A percentile compares a stretch with the other conserved stretches of the same genome.
Evolutionary conservation across 495 filamentous ascomycete species (phyloP).

Genomic region (Corynascus novoguineensis): DNA sequence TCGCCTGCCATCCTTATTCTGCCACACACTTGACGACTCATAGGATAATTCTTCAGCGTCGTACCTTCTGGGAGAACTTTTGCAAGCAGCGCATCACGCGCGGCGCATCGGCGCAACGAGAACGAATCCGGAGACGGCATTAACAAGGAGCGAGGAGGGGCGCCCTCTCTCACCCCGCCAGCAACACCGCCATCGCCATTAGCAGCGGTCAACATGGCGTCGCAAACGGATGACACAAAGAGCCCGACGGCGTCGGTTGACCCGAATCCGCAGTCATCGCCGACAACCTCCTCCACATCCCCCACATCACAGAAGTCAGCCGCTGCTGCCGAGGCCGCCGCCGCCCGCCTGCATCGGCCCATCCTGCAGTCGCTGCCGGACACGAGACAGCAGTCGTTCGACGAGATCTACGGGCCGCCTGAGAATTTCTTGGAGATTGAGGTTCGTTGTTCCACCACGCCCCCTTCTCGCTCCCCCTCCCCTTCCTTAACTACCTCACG

Average conservation of each 20-base stretch:
- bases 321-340: slow-evolving; percentile 28
- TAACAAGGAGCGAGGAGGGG: neutral
- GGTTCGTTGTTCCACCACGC: slow-evolving; percentile 45
- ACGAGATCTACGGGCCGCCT: slow-evolving; percentile 97
- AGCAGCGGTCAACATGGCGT: slow-evolving; percentile 4
- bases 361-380: slow-evolving; percentile 79
- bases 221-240: slow-evolving; percentile 10
- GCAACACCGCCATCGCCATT: neutral
- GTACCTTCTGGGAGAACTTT: neutral
- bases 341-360: slow-evolving; percentile 44
- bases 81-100: neutral
- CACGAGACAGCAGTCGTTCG: slow-evolving; percentile 86
- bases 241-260: slow-evolving; percentile 16
- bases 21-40: neutral
- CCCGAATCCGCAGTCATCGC: neutral
- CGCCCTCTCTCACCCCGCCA: neutral
- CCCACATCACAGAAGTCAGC: too few species aligned
- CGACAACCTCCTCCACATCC: slow-evolving; percentile 26
- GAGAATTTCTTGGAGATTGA: slow-evolving; percentile 99
- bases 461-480: neutral
- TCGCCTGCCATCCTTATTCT: neutral
- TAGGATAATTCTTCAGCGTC: neutral
- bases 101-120: neutral
- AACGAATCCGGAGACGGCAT: neutral
- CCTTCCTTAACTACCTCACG: neutral